Base-by-base conservation (phyloP, 306 rosid genomes). In the Prunus fruticosa region DNA sequence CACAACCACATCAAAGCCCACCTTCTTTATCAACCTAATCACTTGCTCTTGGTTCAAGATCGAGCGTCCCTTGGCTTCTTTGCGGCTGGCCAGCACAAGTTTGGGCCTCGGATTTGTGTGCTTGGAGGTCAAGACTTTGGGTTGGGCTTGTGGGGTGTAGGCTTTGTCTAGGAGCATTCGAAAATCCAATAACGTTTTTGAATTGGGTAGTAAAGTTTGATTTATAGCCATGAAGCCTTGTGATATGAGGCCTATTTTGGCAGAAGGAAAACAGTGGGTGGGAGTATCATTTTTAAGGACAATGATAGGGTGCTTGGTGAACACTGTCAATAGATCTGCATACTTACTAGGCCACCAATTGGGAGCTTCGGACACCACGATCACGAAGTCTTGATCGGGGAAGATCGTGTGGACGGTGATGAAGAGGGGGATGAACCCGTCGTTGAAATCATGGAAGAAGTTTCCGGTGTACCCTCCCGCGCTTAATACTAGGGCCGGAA, bases 381-480 rank as follows among this genome's bases (percentile, higher is more conserved):
- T 79, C 6, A 62, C 47, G 0, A 88, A 77, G 18, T 88, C 67
- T 68, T 58, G 85, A 41, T 82, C 9, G 0, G 47, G 67, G 67
- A 72, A 80, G 0, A 81, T 2, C 0, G 88, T 76, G 20, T 82
- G 70, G 27, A 75, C 68, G 62, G 93, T 91, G 82, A 91, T 87
- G 70, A 82, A 87, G 63, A 91, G 82, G 13, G 93, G 86, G 57
- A 88, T 64, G 71, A 91, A 83, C 16, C 77, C 86, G 13, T 88
- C 93, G 0, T 82, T 82, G 49, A 91, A 81, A 7, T 83, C 91
- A 11, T 88, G 91, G 64, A 74, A 88, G 62, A 85, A 84, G 77
- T 91, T 88, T 64, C 86, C 89, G 0, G 75, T 84, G 82, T 80
- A 91, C 16, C 96, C 93, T 0, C 76, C 84, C 0, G 78, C 89